Conservation (phyloP, 257 asterid genomes). For the Vinca minor region DNA sequence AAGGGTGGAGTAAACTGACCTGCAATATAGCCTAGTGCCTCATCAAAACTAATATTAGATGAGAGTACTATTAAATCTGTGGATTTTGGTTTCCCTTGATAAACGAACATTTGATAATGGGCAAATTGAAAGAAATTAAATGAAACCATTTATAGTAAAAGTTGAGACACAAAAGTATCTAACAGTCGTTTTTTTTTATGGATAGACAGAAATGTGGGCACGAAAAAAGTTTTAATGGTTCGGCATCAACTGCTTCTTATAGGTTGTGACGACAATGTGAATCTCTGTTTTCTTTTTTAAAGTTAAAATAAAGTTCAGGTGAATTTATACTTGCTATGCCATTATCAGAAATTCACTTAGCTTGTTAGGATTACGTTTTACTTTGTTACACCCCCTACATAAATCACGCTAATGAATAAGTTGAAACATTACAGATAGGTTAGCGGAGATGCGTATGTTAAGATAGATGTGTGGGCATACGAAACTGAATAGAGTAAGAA, state of each 20-base stretch:
- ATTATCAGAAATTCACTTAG: too few relatives aligned
- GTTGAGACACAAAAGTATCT: not conserved
- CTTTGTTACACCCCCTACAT: too few relatives aligned
- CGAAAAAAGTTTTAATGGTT: not conserved
- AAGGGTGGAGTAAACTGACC: constrained; percentile 11
- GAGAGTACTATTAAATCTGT: not conserved
- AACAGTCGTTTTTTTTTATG: too few relatives aligned
- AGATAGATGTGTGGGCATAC: too few relatives aligned
- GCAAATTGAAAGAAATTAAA: not conserved
- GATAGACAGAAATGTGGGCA: not conserved
- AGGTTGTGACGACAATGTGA: not conserved
- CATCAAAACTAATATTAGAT: not conserved
- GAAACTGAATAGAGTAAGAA: too few relatives aligned
- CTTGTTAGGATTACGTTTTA: too few relatives aligned
- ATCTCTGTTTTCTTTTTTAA: too few relatives aligned
- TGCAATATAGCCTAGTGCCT: not conserved
- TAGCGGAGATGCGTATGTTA: too few relatives aligned
- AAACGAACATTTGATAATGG: not conserved
- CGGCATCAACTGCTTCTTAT: not conserved
- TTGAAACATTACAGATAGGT: too few relatives aligned
- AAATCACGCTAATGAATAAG: too few relatives aligned
- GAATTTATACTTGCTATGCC: too few relatives aligned
- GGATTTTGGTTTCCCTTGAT: not conserved
- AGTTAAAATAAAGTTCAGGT: too few relatives aligned
- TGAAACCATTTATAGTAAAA: not conserved